Base-by-base conservation (phyloP, 768 basidiomycete genomes). In the Udeniomyces megalosporus region DNA sequence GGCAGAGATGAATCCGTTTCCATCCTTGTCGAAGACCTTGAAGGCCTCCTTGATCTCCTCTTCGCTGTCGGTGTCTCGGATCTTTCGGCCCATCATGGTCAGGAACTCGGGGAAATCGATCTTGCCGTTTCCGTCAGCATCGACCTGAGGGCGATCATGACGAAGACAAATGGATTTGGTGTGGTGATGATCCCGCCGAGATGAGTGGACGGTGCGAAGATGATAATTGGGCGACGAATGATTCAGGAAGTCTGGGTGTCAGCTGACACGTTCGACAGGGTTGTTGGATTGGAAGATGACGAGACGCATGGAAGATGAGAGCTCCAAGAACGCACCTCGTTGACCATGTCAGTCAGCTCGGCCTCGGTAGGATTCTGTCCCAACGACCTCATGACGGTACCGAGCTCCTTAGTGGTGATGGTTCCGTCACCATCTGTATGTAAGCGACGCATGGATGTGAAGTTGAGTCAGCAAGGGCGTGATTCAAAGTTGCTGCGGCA, bases 31-130 rank as follows among this genome's bases (percentile, higher is more conserved):
- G 70, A 95, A 95, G 59, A 90, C 88, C 75, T 86, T 86, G 82
- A 97, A 97, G 28, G 93, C 93, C 78, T 92, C 88, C 73, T 82
- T 83, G 75, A 97, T 86, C 77, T 95, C 92, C 74, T 91, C 90
- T 75, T 95, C 89, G 68, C 81, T 81, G 72, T 92, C 90, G 26
- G 86, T 86, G 72, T 92, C 87, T 71, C 84, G 83, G 86, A 89
- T 89, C 77, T 87, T 87, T 68, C 85, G 67, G 4, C 71, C 70
- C 73, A 74, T 74, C 70, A 73, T 73, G 58, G 72, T 72, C 29
- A 67, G 52, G 64, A 65, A 61, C 52, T 61, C 60, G 47, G 81
- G 82, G 73, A 78, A 85, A 76, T 91, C 88, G 74, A 90, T 88
- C 64, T 83, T 85, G 65, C 85, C 86, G 74, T 88, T 88, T 56